Conservation (phyloP, 2,329 filamentous ascomycete species). For the Monilinia fructigena region DNA sequence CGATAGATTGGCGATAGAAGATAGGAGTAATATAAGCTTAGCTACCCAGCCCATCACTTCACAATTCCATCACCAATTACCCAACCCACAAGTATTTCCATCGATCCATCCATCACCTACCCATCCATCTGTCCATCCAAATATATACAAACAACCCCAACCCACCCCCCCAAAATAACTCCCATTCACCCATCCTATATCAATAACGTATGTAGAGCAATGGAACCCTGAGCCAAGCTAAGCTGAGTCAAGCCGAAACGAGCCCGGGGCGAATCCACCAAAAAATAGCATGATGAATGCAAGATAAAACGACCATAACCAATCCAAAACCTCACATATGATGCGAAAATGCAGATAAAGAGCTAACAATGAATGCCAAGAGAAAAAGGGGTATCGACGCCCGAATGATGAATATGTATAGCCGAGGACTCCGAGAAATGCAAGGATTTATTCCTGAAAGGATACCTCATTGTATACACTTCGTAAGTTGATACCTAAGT, state of each 20-base stretch:
- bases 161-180: neutral
- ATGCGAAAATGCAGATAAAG: neutral
- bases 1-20: no score
- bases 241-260: no score
- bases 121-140: neutral
- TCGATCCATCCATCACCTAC: neutral
- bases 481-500: no score
- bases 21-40: no score
- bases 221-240: neutral
- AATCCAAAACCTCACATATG: neutral
- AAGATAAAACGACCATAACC: neutral
- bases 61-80: neutral
- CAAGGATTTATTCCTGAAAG: slow-evolving; percentile 11
- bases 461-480: slow-evolving; percentile 5
- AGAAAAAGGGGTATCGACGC: slow-evolving; percentile 5
- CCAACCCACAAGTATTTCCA: neutral
- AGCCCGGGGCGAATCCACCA: neutral
- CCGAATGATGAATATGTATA: slow-evolving; percentile 4
- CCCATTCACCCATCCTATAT: neutral
- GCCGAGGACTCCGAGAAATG: slow-evolving; percentile 13
- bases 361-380: slow-evolving; percentile 1
- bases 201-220: neutral
- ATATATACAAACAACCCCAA: neutral
- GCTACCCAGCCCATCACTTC: neutral
- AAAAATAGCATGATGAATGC: neutral